Evolutionary conservation across 257 asterid genomes (phyloP).

Genomic region (Petrea volubilis): DNA sequence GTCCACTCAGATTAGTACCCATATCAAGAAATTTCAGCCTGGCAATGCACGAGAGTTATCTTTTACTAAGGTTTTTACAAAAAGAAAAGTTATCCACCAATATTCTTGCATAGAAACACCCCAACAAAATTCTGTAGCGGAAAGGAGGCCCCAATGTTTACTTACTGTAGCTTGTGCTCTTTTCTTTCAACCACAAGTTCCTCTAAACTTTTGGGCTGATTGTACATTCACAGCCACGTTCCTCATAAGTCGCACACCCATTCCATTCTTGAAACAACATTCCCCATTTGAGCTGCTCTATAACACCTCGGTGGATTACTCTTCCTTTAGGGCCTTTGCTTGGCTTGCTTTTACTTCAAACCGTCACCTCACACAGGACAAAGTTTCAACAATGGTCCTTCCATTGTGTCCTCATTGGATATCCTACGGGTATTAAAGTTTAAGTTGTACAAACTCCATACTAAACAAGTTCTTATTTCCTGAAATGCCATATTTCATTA

Average conservation of each 20-base stretch:
- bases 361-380: neutral
- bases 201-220: neutral
- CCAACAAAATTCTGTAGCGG: neutral
- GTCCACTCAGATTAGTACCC: neutral
- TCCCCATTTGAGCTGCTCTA: neutral
- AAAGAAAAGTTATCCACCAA: neutral
- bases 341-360: neutral
- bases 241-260: neutral
- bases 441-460: too few relatives aligned
- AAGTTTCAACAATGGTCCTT: too few relatives aligned
- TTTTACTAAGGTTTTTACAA: too few relatives aligned
- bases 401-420: neutral
- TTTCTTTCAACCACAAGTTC: neutral
- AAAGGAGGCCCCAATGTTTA: neutral
- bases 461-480: neutral
- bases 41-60: neutral
- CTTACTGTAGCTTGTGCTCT: neutral
- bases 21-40: too few relatives aligned
- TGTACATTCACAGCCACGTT: neutral
- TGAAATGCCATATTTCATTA: neutral
- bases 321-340: neutral
- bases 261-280: neutral
- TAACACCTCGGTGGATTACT: neutral
- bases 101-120: neutral
- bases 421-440: neutral